These are phyloP conservation scores for Rubroshorea leprosula DNA, from an alignment of 345 rosid species.

Conservation along the genomic window DNA sequence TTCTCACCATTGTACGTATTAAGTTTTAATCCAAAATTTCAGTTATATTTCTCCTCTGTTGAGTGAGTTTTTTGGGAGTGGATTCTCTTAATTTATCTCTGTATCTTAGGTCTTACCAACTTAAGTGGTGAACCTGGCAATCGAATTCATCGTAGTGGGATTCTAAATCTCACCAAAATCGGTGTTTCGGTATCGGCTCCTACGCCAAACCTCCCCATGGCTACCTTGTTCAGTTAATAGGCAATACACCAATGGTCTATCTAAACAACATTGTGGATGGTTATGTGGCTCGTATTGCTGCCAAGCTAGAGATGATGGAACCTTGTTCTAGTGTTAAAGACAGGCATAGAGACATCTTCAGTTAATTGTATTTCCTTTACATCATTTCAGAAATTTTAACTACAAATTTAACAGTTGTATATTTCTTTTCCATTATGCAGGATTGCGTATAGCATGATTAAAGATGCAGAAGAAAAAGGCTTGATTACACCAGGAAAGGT, in stretches of 20 bases:
- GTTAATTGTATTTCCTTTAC: not conserved
- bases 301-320: slow-evolving; percentile 76
- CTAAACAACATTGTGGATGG: slow-evolving; percentile 62
- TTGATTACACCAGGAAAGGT: slow-evolving; percentile 55
- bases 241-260: slow-evolving; percentile 78
- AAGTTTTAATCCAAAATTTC: too few species aligned
- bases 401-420: not conserved
- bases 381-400: not conserved
- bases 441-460: slow-evolving; percentile 53
- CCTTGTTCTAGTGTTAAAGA: slow-evolving; percentile 88
- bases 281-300: slow-evolving; percentile 68
- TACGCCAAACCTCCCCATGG: too few species aligned
- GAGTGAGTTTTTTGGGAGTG: too few species aligned
- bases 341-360: slow-evolving; percentile 32
- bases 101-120: not conserved
- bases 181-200: too few species aligned
- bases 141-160: too few species aligned
- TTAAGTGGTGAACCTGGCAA: too few species aligned
- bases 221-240: slow-evolving; percentile 50
- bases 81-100: too few species aligned
- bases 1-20: too few species aligned
- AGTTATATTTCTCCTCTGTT: too few species aligned
- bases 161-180: too few species aligned
- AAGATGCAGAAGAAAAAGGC: slow-evolving; percentile 62
- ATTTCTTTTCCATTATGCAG: slow-evolving; percentile 12